Evolutionary conservation across 2,329 filamentous ascomycete genomes (phyloP).

Genomic region (Orbilia ellipsospora): DNA sequence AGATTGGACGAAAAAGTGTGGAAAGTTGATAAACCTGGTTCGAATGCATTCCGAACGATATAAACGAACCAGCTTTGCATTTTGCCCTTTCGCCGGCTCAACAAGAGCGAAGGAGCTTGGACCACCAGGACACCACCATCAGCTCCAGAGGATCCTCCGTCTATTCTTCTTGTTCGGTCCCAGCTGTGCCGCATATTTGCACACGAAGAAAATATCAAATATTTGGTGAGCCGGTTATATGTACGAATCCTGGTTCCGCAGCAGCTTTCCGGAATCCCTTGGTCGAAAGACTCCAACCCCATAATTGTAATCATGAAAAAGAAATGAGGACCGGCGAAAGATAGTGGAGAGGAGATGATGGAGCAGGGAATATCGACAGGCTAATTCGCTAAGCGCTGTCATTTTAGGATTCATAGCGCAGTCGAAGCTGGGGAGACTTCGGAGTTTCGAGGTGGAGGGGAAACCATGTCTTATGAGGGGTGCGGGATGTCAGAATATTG

Average conservation of each 20-base stretch:
- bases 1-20: constrained; percentile 30
- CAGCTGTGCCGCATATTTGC: constrained; percentile 49
- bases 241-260: constrained; percentile 23
- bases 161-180: constrained; percentile 14
- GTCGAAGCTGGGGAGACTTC: constrained; percentile 54
- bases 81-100: not conserved
- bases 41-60: constrained; percentile 4
- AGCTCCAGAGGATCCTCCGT: constrained; percentile 1
- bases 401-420: constrained; percentile 55
- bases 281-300: constrained; percentile 1
- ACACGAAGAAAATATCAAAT: constrained; percentile 20
- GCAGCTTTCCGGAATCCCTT: constrained; percentile 3
- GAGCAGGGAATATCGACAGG: constrained; percentile 46
- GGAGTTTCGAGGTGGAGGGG: constrained; percentile 55
- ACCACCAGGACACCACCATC: constrained; percentile 12
- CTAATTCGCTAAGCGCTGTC: constrained; percentile 55
- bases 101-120: constrained; percentile 35
- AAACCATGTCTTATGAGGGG: not conserved
- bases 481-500: constrained; percentile 1
- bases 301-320: constrained; percentile 29
- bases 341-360: constrained; percentile 44
- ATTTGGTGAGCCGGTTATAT: constrained; percentile 33
- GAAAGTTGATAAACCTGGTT: constrained; percentile 25
- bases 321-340: constrained; percentile 52
- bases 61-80: not conserved